Percentiles rank a stretch among this genome's conserved stretches.
Conservation (phyloP, 2,329 filamentous ascomycete genomes). For the Fusarium euwallaceae region DNA sequence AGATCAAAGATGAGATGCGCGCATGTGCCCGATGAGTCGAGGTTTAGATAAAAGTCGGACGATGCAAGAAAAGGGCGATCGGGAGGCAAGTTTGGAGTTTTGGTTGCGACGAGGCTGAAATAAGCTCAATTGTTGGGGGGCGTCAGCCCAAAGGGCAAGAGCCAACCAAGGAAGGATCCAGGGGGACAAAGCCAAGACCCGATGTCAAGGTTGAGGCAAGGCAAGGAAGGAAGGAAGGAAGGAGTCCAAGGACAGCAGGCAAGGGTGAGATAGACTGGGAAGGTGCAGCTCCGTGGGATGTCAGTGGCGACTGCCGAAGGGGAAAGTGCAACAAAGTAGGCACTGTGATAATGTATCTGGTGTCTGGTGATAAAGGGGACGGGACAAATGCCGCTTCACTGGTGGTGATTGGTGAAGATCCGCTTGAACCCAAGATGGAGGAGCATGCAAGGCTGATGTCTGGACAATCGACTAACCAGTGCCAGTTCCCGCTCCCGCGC, state of each 20-base stretch:
- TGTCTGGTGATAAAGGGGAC: conserved; percentile 14
- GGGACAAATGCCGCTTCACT: conserved; percentile 26
- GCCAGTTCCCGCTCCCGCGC: conserved; percentile 16
- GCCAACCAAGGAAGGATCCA: conserved; percentile 13
- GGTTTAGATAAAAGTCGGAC: conserved; percentile 11
- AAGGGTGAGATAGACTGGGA: conserved; percentile 12
- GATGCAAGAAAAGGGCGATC: conserved; percentile 11
- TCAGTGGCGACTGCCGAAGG: conserved; percentile 31
- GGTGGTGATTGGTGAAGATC: conserved; percentile 36
- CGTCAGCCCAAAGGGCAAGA: conserved; percentile 25
- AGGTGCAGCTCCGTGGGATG: conserved; percentile 10
- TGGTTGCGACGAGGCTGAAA: conserved; percentile 41
- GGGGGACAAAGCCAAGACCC: conserved; percentile 6
- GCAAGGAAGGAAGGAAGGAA: not conserved
- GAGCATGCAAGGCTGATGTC: conserved; percentile 36
- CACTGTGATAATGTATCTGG: not conserved
- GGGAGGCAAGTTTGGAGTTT: conserved; percentile 17
- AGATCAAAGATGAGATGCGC: conserved; percentile 1
- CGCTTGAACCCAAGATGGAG: conserved; percentile 17
- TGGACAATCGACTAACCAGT: conserved; percentile 20
- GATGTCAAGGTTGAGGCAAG: conserved; percentile 10
- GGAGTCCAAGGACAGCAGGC: not conserved
- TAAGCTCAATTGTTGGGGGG: conserved; percentile 39
- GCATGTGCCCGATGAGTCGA: conserved; percentile 12
- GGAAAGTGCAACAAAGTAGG: not conserved